Evolutionary conservation across 495 filamentous ascomycete genomes (phyloP).

Genomic region (Neohortaea acidophila): DNA sequence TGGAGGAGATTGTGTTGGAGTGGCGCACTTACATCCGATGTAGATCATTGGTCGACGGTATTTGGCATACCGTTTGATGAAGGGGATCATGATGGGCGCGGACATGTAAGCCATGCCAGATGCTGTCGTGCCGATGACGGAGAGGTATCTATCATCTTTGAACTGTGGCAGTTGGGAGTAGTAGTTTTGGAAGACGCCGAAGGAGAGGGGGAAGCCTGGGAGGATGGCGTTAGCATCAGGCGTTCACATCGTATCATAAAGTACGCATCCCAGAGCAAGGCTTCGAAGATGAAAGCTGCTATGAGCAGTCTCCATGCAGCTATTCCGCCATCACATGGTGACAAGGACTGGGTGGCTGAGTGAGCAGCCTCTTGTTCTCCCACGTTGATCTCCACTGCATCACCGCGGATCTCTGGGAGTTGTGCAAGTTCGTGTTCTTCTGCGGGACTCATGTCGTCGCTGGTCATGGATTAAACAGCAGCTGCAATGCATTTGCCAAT

Average conservation of each 20-base stretch:
- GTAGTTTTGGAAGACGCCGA: conserved; percentile 28
- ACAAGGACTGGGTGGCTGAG: conserved; percentile 1
- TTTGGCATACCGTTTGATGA: conserved; percentile 20
- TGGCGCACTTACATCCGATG: conserved; percentile 22
- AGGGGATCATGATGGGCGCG: conserved; percentile 18
- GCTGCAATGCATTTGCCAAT: no score
- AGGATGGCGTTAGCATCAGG: not conserved
- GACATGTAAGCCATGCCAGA: conserved; percentile 25
- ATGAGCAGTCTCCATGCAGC: conserved; percentile 10
- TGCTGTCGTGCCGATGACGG: conserved; percentile 24
- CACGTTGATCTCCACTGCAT: no score
- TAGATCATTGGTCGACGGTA: conserved; percentile 24
- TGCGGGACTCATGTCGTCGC: no score
- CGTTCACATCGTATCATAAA: not conserved
- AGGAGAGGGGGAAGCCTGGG: conserved; percentile 26
- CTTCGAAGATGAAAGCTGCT: conserved; percentile 13
- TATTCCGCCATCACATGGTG: conserved; percentile 4
- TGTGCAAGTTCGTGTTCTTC: no score
- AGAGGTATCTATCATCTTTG: conserved; percentile 18
- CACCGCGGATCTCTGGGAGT: no score
- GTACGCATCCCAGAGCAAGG: conserved; percentile 8
- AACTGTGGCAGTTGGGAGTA: conserved; percentile 24
- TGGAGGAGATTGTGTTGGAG: no score
- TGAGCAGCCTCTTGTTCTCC: no score
- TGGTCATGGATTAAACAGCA: no score